Percentiles rank a stretch among this genome's conserved stretches.
Evolutionary conservation across 2,329 filamentous ascomycete genomes (phyloP).

Genomic region (Rhinocladiella mackenziei): DNA sequence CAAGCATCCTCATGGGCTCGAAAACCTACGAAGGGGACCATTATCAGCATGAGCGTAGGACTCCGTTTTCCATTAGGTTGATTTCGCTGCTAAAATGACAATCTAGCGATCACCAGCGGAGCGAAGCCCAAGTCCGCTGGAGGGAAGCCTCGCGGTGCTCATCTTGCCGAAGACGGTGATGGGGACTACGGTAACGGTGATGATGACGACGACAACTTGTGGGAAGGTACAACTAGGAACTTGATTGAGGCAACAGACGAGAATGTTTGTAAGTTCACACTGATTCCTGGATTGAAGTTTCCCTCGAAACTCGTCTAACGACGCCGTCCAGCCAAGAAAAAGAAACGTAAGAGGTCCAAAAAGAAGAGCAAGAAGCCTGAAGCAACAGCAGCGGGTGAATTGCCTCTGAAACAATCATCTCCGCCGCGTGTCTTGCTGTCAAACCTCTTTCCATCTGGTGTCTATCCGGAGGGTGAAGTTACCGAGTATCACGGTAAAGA

Average conservation of each 20-base stretch:
- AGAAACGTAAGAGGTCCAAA: constrained; percentile 46
- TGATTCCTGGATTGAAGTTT: not conserved
- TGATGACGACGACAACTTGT: constrained; percentile 31
- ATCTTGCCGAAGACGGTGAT: constrained; percentile 44
- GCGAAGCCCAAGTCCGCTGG: too few species aligned
- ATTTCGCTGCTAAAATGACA: too few species aligned
- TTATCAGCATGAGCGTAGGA: too few species aligned
- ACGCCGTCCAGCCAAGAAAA: constrained; percentile 5
- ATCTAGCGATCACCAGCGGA: too few species aligned
- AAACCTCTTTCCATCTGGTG: constrained; percentile 44
- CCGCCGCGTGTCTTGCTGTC: constrained; percentile 47
- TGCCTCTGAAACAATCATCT: constrained; percentile 37
- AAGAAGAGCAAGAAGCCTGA: constrained; percentile 44
- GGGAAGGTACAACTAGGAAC: constrained; percentile 25
- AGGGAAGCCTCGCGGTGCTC: constrained; percentile 43
- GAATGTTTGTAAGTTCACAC: too few species aligned
- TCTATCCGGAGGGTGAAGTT: constrained; percentile 47
- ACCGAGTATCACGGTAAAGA: constrained; percentile 38
- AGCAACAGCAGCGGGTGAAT: constrained; percentile 25
- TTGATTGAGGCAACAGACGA: constrained; percentile 17
- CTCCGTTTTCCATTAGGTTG: too few species aligned
- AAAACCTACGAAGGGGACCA: too few species aligned
- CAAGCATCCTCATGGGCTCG: too few species aligned
- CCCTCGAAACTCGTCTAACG: not conserved
- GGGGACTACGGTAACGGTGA: constrained; percentile 34